These are phyloP conservation scores for Hibiscus syriacus DNA, from an alignment of 345 rosid genomes.

Conservation along the genomic window DNA sequence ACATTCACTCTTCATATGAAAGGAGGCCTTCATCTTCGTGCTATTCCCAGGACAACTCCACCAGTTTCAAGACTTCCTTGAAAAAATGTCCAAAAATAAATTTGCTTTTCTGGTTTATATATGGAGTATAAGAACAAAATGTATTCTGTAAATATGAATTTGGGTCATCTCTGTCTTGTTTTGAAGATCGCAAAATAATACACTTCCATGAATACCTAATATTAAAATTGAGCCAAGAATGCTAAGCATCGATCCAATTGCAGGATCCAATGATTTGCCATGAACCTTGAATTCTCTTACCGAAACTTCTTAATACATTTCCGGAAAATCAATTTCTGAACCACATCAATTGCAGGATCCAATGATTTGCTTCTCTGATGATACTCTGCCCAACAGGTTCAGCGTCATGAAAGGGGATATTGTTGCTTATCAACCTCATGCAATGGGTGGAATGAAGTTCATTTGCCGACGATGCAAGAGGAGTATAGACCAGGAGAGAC, in stretches of 20 bases:
- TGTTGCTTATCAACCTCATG: constrained; percentile 48
- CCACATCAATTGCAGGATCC: constrained; percentile 28
- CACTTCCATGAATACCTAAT: too few relatives aligned
- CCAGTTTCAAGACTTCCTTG: background rate
- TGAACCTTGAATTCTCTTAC: background rate
- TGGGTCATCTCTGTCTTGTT: too few relatives aligned
- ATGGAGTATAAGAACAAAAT: too few relatives aligned
- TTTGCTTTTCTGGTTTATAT: too few relatives aligned
- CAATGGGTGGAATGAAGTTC: constrained; percentile 63
- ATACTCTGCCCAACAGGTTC: constrained; percentile 51
- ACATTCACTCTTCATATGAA: background rate
- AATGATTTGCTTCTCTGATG: constrained; percentile 48
- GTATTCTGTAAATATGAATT: too few relatives aligned
- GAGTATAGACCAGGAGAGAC: constrained; percentile 44
- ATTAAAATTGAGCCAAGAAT: too few relatives aligned
- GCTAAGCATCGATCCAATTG: too few relatives aligned
- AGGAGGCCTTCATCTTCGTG: background rate
- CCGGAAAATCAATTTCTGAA: background rate
- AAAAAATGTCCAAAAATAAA: too few relatives aligned
- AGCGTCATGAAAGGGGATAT: constrained; percentile 42
- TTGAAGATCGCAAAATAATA: too few relatives aligned
- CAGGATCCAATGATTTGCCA: too few relatives aligned
- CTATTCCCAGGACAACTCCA: background rate
- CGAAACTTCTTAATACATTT: background rate
- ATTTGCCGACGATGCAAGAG: constrained; percentile 45